phyloP scores from a whole-genome alignment of 208 protist genomes.

The Polymyxa betae region DNA sequence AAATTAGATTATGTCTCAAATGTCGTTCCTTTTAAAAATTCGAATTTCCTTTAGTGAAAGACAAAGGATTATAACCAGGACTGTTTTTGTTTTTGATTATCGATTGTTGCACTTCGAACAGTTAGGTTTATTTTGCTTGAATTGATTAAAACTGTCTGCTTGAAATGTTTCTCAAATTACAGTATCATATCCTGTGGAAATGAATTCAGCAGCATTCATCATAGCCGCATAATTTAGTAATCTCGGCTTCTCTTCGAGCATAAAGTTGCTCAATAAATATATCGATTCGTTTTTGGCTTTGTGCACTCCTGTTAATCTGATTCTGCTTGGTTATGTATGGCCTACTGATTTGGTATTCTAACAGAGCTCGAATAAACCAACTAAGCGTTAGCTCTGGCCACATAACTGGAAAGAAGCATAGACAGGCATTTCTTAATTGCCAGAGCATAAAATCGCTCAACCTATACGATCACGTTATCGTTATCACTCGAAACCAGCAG shows the following conservation, averaged over 20 bases:
- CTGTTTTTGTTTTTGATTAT: too few species aligned
- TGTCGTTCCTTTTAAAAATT: too few species aligned
- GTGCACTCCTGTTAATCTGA: background rate
- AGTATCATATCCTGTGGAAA: too few species aligned
- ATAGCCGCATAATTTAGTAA: background rate
- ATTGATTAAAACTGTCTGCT: too few species aligned
- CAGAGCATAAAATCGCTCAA: conserved; percentile 50
- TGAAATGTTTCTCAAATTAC: too few species aligned
- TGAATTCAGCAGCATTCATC: too few species aligned
- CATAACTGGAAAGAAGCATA: conserved; percentile 31
- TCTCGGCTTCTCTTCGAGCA: background rate
- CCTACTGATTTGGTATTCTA: background rate
- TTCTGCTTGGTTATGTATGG: background rate
- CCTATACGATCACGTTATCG: background rate
- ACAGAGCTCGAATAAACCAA: conserved; percentile 2
- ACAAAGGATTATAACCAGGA: too few species aligned
- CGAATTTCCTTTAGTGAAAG: too few species aligned
- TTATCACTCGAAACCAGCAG: background rate
- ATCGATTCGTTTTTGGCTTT: background rate
- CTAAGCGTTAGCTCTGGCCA: conserved; percentile 11
- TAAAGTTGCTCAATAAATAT: background rate
- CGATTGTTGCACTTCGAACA: too few species aligned
- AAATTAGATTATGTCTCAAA: too few species aligned
- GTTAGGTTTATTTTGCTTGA: too few species aligned
- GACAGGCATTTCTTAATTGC: background rate